Percentiles rank a stretch among this genome's conserved stretches.
These are phyloP conservation scores for Scenedesmus sp. DNA, from an alignment of 163 green algal genomes.

Conservation along the genomic window DNA sequence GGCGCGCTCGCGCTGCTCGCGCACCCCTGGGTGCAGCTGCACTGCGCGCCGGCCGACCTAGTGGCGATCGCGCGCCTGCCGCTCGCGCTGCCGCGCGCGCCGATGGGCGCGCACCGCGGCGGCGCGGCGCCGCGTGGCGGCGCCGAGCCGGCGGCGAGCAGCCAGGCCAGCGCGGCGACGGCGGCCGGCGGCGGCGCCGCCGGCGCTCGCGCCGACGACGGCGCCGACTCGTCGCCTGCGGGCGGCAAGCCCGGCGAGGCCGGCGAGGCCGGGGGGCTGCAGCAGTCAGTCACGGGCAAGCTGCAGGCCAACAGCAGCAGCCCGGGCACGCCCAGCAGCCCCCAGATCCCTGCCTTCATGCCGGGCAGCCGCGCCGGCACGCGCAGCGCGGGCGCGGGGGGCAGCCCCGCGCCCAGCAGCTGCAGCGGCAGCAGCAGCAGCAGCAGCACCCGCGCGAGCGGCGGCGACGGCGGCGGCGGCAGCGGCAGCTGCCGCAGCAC, in stretches of 20 bases:
- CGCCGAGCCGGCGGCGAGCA: neutral
- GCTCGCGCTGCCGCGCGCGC: conserved; percentile 16
- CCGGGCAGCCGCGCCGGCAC: neutral
- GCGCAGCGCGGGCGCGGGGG: neutral
- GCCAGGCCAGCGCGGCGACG: neutral
- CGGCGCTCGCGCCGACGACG: neutral
- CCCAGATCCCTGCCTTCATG: conserved; percentile 40
- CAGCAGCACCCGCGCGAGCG: neutral
- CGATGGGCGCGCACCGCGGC: conserved; percentile 12
- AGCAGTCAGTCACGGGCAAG: neutral
- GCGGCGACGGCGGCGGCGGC: neutral
- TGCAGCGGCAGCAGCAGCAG: neutral
- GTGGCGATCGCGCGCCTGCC: conserved; percentile 20
- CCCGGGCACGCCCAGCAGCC: conserved; percentile 4
- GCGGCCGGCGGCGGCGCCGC: neutral
- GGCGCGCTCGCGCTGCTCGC: conserved; percentile 33
- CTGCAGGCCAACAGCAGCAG: neutral
- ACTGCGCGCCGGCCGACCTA: conserved; percentile 21
- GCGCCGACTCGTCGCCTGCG: neutral
- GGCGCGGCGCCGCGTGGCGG: neutral
- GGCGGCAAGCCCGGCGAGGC: too few species aligned
- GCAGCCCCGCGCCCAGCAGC: neutral
- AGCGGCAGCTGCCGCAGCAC: conserved; percentile 20
- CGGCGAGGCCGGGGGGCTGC: neutral
- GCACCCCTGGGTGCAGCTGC: conserved; percentile 32